Evolutionary conservation across 139 green algal species (phyloP), one percentile per base, ranked within the genome.

Genomic region (Chlamydomonas incerta): DNA sequence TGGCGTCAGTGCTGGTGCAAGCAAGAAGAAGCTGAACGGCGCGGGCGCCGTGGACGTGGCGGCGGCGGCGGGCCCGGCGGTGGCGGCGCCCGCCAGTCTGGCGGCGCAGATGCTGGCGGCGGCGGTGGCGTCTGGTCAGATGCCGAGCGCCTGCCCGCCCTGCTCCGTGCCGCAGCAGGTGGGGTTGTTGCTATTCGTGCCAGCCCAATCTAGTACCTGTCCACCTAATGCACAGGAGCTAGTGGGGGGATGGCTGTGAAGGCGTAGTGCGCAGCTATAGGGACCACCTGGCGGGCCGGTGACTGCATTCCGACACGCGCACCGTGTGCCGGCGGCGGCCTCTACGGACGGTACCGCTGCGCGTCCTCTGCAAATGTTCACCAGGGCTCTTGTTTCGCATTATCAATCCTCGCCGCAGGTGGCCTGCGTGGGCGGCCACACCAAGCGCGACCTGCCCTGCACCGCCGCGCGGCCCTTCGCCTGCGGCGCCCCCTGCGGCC

Each of bases 371-470:
- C n/a, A n/a, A n/a, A n/a, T n/a, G n/a, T n/a, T n/a, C n/a, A n/a
- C n/a, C n/a, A n/a, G n/a, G n/a, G n/a, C n/a, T n/a, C n/a, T n/a
- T n/a, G n/a, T n/a, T n/a, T n/a, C n/a, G n/a, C n/a, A n/a, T n/a
- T n/a, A n/a, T n/a, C n/a, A n/a, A n/a, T n/a, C n/a, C n/a, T n/a
- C n/a, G n/a, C 41, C 41, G 66, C 20, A 55, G 28, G 72, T 94
- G 31, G 3, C 24, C 0, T 97, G 94, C 71, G 47, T 94, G 34
- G 94, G 94, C 2, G 79, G 72, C 1, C 94, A 97, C 84, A 58
- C 29, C 20, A 26, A 17, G 3, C 28, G 41, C 34, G 26, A 69
- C 37, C 46, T 89, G 29, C 85, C 88, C 6, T 97, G 94, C 89
- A 80, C 60, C 75, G 31, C 34, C 18, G 85, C 74, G 18, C 66